phyloP scores from a whole-genome alignment of 805 yeast genomes.

The Hyphopichia homilentoma region DNA sequence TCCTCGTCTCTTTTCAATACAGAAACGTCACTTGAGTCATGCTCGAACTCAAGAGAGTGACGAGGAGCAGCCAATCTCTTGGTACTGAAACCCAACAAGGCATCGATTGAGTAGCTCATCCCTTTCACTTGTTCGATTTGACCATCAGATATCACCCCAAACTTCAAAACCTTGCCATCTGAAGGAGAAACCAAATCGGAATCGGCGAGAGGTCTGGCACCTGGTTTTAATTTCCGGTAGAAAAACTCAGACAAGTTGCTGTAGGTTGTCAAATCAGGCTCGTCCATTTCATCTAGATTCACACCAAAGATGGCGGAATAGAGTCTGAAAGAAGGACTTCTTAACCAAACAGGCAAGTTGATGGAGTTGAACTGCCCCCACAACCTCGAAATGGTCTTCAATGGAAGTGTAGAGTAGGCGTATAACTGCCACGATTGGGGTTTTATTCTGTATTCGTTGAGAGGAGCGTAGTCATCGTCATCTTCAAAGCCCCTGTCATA shows the following conservation, averaged over 20 bases:
- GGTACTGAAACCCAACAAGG: conserved; percentile 68
- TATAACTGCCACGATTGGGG: conserved; percentile 88
- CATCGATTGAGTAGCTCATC: conserved; percentile 85
- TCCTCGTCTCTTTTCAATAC: conserved; percentile 57
- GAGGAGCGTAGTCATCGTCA: conserved; percentile 24
- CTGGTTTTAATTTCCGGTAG: conserved; percentile 76
- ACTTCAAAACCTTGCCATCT: conserved; percentile 85
- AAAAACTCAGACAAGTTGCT: conserved; percentile 86
- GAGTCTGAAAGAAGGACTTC: conserved; percentile 75
- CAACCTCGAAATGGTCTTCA: conserved; percentile 83
- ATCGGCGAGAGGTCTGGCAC: conserved; percentile 69
- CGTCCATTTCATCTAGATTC: conserved; percentile 82
- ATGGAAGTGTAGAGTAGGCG: conserved; percentile 84
- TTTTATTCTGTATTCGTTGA: conserved; percentile 41
- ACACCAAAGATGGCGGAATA: conserved; percentile 84
- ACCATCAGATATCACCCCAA: conserved; percentile 78
- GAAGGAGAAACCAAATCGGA: conserved; percentile 81
- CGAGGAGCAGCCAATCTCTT: conserved; percentile 53
- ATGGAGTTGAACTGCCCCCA: conserved; percentile 93
- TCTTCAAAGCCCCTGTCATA: conserved; percentile 31
- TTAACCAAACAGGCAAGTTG: conserved; percentile 81
- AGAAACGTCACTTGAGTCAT: conserved; percentile 36
- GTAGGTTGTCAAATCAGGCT: conserved; percentile 71
- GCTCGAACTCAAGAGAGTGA: conserved; percentile 44
- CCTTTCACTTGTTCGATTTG: conserved; percentile 97